Conservation (phyloP, 108 stramenopile genomes). For the Aurantiochytrium sp. region DNA sequence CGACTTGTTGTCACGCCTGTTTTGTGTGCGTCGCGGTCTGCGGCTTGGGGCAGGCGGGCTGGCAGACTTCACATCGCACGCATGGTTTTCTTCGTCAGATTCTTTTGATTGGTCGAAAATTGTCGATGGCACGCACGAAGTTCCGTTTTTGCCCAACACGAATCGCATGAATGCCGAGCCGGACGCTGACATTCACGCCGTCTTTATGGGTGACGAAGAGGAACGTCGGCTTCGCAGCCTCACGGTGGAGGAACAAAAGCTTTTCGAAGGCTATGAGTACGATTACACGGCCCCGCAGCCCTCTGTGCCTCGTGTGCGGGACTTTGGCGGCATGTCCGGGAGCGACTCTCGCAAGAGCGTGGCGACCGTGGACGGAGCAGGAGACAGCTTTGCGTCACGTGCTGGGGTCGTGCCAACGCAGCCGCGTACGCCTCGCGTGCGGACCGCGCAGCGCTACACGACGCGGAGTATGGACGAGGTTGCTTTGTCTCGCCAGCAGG, state of each 20-base stretch:
- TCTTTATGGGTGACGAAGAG: constrained; percentile 9
- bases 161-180: constrained; percentile 7
- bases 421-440: neutral
- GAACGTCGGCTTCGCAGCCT: neutral
- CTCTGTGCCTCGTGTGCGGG: neutral
- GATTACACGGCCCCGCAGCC: neutral
- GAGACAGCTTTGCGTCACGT: too few relatives aligned
- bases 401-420: neutral
- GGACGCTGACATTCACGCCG: neutral
- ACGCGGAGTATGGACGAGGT: neutral
- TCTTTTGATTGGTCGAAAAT: neutral
- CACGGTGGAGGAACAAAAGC: neutral
- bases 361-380: neutral
- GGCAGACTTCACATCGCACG: neutral
- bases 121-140: neutral
- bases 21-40: neutral
- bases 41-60: neutral
- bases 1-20: neutral
- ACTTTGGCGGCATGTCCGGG: neutral
- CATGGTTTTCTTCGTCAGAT: neutral
- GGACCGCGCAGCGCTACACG: neutral
- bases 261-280: neutral
- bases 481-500: neutral
- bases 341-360: neutral
- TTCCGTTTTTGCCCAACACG: constrained; percentile 1